Evolutionary conservation across 1,139 yeast genomes (phyloP).

Genomic region (Eremothecium gossypii): DNA sequence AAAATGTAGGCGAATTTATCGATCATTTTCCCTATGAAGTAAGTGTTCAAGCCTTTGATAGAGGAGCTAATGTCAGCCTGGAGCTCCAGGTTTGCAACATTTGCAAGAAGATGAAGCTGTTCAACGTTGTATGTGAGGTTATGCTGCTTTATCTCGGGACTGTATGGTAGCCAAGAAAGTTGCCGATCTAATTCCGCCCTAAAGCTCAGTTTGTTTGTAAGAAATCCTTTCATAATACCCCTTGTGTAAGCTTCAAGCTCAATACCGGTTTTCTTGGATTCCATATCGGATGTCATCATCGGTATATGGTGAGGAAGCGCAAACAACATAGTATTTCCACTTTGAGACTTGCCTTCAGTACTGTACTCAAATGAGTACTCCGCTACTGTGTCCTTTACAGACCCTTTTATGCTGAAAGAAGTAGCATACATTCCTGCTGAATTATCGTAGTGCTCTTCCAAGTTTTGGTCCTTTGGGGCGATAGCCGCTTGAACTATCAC

Average conservation of each 20-base stretch:
- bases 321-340: slow-evolving; percentile 48
- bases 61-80: slow-evolving; percentile 46
- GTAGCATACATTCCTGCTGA: slow-evolving; percentile 57
- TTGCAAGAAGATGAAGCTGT: slow-evolving; percentile 44
- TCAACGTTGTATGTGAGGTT: slow-evolving; percentile 40
- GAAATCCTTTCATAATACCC: slow-evolving; percentile 56
- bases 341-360: slow-evolving; percentile 44
- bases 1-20: slow-evolving; percentile 70
- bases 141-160: slow-evolving; percentile 26
- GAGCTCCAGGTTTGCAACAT: slow-evolving; percentile 49
- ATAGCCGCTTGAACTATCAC: slow-evolving; percentile 53
- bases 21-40: slow-evolving; percentile 59
- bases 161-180: slow-evolving; percentile 57
- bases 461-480: slow-evolving; percentile 37
- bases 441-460: slow-evolving; percentile 42
- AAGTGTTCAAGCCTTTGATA: slow-evolving; percentile 43
- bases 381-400: slow-evolving; percentile 33
- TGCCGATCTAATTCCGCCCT: slow-evolving; percentile 42
- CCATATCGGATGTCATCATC: slow-evolving; percentile 37
- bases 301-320: slow-evolving; percentile 66
- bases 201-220: slow-evolving; percentile 39
- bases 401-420: slow-evolving; percentile 34
- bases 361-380: slow-evolving; percentile 45
- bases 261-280: slow-evolving; percentile 39
- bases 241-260: slow-evolving; percentile 50